Base-by-base conservation (phyloP, 2,329 filamentous ascomycete genomes). In the Pseudogymnoascus sp. region DNA sequence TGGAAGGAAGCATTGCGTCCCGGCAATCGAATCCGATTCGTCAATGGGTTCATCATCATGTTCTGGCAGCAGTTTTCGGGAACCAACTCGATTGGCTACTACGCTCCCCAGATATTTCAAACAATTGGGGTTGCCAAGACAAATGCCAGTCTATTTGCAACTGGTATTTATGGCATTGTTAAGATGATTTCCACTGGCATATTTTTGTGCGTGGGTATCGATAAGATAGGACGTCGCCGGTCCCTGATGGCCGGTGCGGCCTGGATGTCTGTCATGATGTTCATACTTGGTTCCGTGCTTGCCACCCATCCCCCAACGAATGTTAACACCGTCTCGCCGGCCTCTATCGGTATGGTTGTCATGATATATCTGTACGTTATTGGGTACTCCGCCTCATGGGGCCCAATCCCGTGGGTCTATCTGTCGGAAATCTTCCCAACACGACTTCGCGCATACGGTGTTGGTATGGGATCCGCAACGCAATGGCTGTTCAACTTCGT, bases 401-500 rank as follows among this genome's bases (percentile, higher is more conserved):
- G 80, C 1, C 80, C 79, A 0, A 74, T 82, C 2, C 77, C 79
- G 14, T 83, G 80, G 80, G 74, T 81, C 1, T 83, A 82, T 67
- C 75, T 78, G 64, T 75, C 76, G 1, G 76, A 80, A 64, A 81
- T 83, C 63, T 84, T 83, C 70, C 80, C 81, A 0, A 78, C 75
- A 0, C 73, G 80, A 75, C 66, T 61, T 2, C 68, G 69, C 73
- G 75, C 58, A 76, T 89, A 35, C 77, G 87, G 66, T 67, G 86
- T 90, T 28, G 80, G 85, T 3, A 78, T 89, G 52, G 86, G 80
- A 0, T 86, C 87, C 0, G 85, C 83, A 1, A 88, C 84, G 0
- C 85, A 90, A 69, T 89, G 86, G 86, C 75, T 90, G 2, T 89
- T 90, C 74, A 90, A 90, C 70, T 87, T 89, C 65, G 80, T 86